Percentiles rank a stretch among this genome's conserved stretches.
Evolutionary conservation across 768 basidiomycete genomes (phyloP).

Genomic region (Dioszegia aurantiaca): DNA sequence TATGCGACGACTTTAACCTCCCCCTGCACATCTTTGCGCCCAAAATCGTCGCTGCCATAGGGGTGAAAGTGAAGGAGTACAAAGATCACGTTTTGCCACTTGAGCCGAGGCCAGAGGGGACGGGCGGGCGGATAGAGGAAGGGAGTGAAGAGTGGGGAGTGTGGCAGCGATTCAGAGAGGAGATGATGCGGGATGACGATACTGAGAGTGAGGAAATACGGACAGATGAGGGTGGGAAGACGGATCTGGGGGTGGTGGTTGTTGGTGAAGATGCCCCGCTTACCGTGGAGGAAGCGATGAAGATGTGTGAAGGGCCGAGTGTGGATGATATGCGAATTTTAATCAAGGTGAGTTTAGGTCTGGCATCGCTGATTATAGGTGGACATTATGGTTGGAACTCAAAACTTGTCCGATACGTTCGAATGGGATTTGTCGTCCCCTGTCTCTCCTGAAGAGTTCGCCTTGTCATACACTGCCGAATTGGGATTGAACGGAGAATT

Average conservation of each 20-base stretch:
- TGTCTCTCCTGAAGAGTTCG: slow-evolving; percentile 85
- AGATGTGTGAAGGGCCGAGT: slow-evolving; percentile 53
- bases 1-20: slow-evolving; percentile 86
- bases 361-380: slow-evolving; percentile 58
- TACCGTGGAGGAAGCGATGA: slow-evolving; percentile 63
- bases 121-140: slow-evolving; percentile 56
- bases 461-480: slow-evolving; percentile 78
- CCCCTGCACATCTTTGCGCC: slow-evolving; percentile 67
- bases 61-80: slow-evolving; percentile 70
- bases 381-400: slow-evolving; percentile 87
- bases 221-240: slow-evolving; percentile 8
- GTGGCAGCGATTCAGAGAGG: slow-evolving; percentile 28
- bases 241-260: slow-evolving; percentile 16
- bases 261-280: slow-evolving; percentile 35
- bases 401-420: slow-evolving; percentile 93
- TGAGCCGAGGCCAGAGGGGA: slow-evolving; percentile 10
- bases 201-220: slow-evolving; percentile 20
- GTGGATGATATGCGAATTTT: slow-evolving; percentile 84
- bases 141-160: slow-evolving; percentile 62
- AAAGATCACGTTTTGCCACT: slow-evolving; percentile 52
- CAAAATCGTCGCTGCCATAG: slow-evolving; percentile 60
- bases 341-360: slow-evolving; percentile 67
- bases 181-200: slow-evolving; percentile 14
- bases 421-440: slow-evolving; percentile 92
- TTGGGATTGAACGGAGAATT: slow-evolving; percentile 90